Evolutionary conservation across 495 filamentous ascomycete species (phyloP), one percentile per base, ranked within the genome.

Genomic region (Penicillium subrubescens): DNA sequence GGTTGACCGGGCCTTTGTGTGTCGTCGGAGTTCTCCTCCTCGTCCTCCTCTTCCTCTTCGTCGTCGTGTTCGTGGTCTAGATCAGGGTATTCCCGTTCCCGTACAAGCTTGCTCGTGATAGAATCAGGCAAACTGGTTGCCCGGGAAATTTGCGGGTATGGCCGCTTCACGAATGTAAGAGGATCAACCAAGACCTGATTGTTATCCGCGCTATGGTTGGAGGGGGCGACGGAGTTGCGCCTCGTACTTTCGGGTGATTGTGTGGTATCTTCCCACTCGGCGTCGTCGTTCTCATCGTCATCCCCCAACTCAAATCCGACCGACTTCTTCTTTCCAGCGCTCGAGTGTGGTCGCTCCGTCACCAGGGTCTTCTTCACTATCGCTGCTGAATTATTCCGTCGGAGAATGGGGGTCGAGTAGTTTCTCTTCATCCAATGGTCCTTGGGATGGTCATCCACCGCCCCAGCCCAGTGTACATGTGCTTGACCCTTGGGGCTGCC

Each of bases 251-350:
- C 78, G 41, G 81, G 81, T 23, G 81, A 83, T 67, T 83, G 81
- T n/a, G 81, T 81, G 48, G 79, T 81, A 67, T 83, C 81, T 62
- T 83, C 81, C 81, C 81, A 83, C 54, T 82, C 81, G 56, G 71
- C 78, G 62, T 80, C 78, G 71, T 79, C 79, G 71, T 73, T 75
- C 27, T 81, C 77, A 41, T 79, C 77, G 48, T 79, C 77, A 41
- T 82, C 79, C n/a, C 69, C 80, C 39, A 83, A 53, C 57, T 83
- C 77, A 66, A 83, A 83, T 6, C 81, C 81, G 52, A 81, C 79
- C 19, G 79, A 73, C 64, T 83, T 83, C 73, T 83, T 82, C 70
- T 80, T 82, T 14, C 72, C 75, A 6, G 73, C 65, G 56, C 75
- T 78, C 31, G 74, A 70, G 25, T 67, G 68, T 11, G 78, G 76